Percentiles rank a stretch among this genome's conserved stretches.
These are phyloP conservation scores for Colletotrichum sp. DNA, from an alignment of 2,329 filamentous ascomycete genomes.

Conservation along the genomic window DNA sequence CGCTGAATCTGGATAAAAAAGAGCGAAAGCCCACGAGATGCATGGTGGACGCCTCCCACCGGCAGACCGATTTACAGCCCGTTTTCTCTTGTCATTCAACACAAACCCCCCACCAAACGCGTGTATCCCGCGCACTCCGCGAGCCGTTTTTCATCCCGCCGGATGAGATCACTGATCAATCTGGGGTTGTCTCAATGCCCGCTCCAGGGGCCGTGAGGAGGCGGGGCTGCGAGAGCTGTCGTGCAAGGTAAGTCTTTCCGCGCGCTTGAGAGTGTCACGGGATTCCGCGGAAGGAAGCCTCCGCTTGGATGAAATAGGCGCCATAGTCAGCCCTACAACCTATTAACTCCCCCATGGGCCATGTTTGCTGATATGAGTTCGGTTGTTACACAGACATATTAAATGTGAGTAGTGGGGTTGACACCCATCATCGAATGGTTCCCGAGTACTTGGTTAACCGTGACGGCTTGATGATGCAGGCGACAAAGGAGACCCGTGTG, in stretches of 20 bases:
- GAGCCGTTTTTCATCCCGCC: background rate
- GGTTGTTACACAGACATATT: background rate
- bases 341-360: no score
- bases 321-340: background rate
- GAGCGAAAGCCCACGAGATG: background rate
- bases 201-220: background rate
- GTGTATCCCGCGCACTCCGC: background rate
- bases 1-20: background rate
- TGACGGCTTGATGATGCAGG: background rate
- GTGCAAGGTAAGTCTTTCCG: background rate
- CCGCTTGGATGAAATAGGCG: background rate
- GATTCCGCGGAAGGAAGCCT: background rate
- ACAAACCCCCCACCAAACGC: background rate
- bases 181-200: background rate
- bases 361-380: background rate
- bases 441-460: background rate
- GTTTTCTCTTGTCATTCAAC: background rate
- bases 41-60: background rate
- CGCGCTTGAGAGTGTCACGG: background rate
- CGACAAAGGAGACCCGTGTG: constrained; percentile 9
- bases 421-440: background rate
- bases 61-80: background rate
- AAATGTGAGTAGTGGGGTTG: background rate
- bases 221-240: constrained; percentile 7
- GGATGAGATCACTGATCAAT: background rate